These are phyloP conservation scores for Fusarium sp. DNA, from an alignment of 2,329 filamentous ascomycete genomes.

Conservation along the genomic window DNA sequence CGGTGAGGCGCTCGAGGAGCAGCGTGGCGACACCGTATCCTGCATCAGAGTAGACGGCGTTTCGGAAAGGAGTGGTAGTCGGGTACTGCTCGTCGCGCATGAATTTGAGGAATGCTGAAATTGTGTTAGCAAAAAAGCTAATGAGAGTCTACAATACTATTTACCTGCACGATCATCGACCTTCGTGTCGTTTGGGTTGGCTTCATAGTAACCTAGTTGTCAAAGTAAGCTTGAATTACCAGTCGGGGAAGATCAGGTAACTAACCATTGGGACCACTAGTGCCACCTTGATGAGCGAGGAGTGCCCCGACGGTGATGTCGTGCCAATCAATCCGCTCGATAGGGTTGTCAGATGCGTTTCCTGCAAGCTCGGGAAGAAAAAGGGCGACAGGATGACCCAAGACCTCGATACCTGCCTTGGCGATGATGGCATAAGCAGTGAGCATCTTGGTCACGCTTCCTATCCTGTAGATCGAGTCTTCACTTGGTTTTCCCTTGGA, in stretches of 20 bases:
- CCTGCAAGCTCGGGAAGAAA: slow-evolving; percentile 40
- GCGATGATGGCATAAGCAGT: slow-evolving; percentile 36
- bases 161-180: not conserved
- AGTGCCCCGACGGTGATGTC: slow-evolving; percentile 42
- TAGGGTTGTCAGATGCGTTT: slow-evolving; percentile 4
- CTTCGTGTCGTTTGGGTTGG: accelerated
- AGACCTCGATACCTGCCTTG: slow-evolving; percentile 35
- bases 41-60: slow-evolving; percentile 43
- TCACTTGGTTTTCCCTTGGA: slow-evolving; percentile 38
- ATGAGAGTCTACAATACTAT: accelerated
- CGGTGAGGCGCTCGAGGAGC: slow-evolving; percentile 35
- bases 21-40: slow-evolving; percentile 34
- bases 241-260: accelerated
- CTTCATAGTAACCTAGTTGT: not conserved
- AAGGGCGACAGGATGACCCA: slow-evolving; percentile 33
- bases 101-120: slow-evolving; percentile 9
- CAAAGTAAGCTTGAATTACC: not conserved
- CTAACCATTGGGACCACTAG: slow-evolving; percentile 23
- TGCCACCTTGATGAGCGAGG: slow-evolving; percentile 38
- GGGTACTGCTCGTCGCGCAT: slow-evolving; percentile 37
- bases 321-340: slow-evolving; percentile 31
- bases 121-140: not conserved
- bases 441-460: slow-evolving; percentile 40
- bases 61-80: slow-evolving; percentile 24
- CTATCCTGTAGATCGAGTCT: slow-evolving; percentile 20